These are phyloP conservation scores for Phytophthora ohioensis DNA, from an alignment of 352 stramenopile genomes.

Conservation along the genomic window DNA sequence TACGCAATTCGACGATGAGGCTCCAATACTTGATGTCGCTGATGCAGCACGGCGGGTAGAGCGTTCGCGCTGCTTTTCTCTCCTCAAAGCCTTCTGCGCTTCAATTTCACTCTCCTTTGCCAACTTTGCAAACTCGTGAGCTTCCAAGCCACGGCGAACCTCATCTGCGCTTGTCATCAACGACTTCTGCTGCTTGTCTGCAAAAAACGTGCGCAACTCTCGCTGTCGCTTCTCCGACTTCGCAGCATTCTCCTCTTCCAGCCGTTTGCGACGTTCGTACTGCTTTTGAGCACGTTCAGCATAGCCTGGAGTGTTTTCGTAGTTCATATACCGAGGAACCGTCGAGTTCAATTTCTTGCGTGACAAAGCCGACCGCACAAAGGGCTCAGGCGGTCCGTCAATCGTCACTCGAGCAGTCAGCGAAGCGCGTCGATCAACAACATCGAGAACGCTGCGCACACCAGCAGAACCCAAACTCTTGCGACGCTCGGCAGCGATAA, in stretches of 20 bases:
- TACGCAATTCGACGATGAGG: conserved; percentile 32
- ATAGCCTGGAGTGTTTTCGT: conserved; percentile 58
- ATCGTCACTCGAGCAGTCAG: conserved; percentile 29
- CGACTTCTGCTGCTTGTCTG: conserved; percentile 55
- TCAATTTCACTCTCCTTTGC: conserved; percentile 36
- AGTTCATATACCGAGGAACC: conserved; percentile 71
- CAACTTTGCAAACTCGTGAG: conserved; percentile 56
- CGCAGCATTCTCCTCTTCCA: conserved; percentile 68
- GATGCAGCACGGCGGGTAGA: conserved; percentile 15
- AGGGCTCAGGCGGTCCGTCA: conserved; percentile 36
- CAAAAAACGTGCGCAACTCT: conserved; percentile 56
- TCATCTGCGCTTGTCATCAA: conserved; percentile 53
- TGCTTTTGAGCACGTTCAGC: conserved; percentile 60
- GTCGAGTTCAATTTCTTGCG: conserved; percentile 62
- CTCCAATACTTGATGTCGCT: conserved; percentile 27
- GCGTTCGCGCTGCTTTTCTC: conserved; percentile 17
- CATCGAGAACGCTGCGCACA: conserved; percentile 26
- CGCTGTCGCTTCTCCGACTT: conserved; percentile 70
- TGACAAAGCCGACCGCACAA: conserved; percentile 40
- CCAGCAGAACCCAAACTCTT: conserved; percentile 50
- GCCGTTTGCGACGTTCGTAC: conserved; percentile 66
- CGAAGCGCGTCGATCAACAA: conserved; percentile 40
- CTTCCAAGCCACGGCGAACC: conserved; percentile 59
- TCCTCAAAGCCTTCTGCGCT: conserved; percentile 22
- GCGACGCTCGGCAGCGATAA: conserved; percentile 51